Base-by-base conservation (phyloP, 306 rosid genomes). In the Morella rubra region DNA sequence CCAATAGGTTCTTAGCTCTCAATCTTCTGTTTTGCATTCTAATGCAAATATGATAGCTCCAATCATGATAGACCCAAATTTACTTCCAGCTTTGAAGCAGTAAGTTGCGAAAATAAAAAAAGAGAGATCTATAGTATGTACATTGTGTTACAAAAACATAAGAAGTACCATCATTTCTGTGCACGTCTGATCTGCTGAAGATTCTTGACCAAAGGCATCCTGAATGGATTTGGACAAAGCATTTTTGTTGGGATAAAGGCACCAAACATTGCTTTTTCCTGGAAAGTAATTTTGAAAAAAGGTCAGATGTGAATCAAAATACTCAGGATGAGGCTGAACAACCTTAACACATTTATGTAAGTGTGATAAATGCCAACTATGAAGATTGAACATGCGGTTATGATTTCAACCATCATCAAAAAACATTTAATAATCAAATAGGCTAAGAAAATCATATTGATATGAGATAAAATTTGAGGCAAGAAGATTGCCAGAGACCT, bases 161-260 rank as follows among this genome's bases (percentile, higher is more conserved):
- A 69, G 20, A 58, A 46, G 50, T 81, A 91, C 97, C 96, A 68
- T 78, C 54, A 72, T 47, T 49, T 77, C 77, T 16, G 86, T 41
- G 56, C 52, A 44, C 75, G 76, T 90, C 78, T 50, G 55, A 42
- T 78, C 76, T 60, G 79, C 75, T 22, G 82, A 76, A 44, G 76
- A 81, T 69, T 81, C 91, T 80, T 84, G 85, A 79, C 84, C 81
- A 79, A 94, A 87, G 19, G 85, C 98, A 69, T 84, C 86, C 81
- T 85, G 82, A 87, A 91, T 95, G 49, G 97, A 86, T 70, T 85
- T 78, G 64, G 85, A 69, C 18, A 54, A 64, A 24, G 86, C 87
- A 56, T 73, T 86, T 79, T 87, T 94, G 87, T 94, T 94, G 68
- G 98, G 98, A 87, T 94, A 94, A 68, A 94, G 98, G 87, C 97